Base-by-base conservation (phyloP, 305 asterid species). In the Euphrasia arctica region DNA sequence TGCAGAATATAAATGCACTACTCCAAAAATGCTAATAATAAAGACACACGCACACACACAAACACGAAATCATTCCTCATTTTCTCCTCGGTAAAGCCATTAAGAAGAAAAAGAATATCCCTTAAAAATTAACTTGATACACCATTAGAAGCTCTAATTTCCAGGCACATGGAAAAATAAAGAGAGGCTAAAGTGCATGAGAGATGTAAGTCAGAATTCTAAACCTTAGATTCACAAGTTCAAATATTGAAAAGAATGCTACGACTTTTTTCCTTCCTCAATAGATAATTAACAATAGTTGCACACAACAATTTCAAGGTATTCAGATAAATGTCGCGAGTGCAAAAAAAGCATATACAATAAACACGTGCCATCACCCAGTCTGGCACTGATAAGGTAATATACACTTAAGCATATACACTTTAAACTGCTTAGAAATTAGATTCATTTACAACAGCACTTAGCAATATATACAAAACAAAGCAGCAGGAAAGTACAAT, bases 321-420 rank as follows among this genome's bases (percentile, higher is more conserved):
- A 8, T 39, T 39, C 12, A 39, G 9, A 51, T 51, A 7, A 51
- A 13, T 51, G 27, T 0, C 31, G 1, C 8, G 57, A 51, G 57
- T 51, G 57, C 36, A 27, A 2, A 54, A 27, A 54, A 54, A 54
- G 36, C 59, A 54, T 10, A 54, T 54, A 32, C 58, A 9, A 54
- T 25, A 54, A 27, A 54, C 28, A 54, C 39, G 10, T 4, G 59
- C 59, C 14, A 18, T 55, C 32, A 28, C 7, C 31, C 28, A 54
- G 36, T 27, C 43, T 13, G 13, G 28, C 4, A 48, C 6, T 18
- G 3, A 48, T 48, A 48, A 8, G 6, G 13, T n/a, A n/a, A 48
- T 5, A 48, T n/a, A 48, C 5, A 48, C 14, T 2, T 48, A 12
- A 18, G 32, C 58, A 52, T 52, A 22, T 22, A 14, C 28, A 1